These are phyloP conservation scores for Pulveroboletus frians DNA, from an alignment of 768 basidiomycete genomes.

Conservation along the genomic window DNA sequence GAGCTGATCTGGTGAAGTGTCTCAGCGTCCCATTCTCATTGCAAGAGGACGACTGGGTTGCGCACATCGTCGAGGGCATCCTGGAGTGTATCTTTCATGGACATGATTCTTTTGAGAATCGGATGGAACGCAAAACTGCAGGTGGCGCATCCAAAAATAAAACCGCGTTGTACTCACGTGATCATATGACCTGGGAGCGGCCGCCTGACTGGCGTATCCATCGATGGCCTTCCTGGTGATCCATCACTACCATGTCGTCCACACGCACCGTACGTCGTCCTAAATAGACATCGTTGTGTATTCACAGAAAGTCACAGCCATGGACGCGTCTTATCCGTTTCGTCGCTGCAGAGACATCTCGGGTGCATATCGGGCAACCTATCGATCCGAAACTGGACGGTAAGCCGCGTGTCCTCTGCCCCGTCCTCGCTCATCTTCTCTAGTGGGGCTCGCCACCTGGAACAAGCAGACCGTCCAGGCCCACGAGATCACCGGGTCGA, in stretches of 20 bases:
- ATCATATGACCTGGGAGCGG: constrained; percentile 16
- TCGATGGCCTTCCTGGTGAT: too few relatives aligned
- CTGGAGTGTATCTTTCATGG: constrained; percentile 47
- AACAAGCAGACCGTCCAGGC: constrained; percentile 56
- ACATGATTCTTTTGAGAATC: constrained; percentile 3
- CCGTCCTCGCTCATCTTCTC: background rate
- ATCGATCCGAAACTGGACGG: constrained; percentile 63
- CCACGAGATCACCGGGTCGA: constrained; percentile 66
- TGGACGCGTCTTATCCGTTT: constrained; percentile 84
- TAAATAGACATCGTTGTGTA: background rate
- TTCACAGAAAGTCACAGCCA: constrained; percentile 15
- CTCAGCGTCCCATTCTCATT: constrained; percentile 7
- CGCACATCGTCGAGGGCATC: constrained; percentile 67
- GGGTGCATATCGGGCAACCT: constrained; percentile 75
- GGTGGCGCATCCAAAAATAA: background rate
- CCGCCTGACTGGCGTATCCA: too few relatives aligned
- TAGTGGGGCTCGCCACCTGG: constrained; percentile 58
- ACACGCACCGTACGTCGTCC: constrained; percentile 46
- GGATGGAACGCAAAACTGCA: background rate
- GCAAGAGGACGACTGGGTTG: constrained; percentile 1
- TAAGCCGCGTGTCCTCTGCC: constrained; percentile 19
- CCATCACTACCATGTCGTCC: constrained; percentile 45
- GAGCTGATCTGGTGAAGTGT: constrained; percentile 54
- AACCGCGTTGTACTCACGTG: constrained; percentile 30
- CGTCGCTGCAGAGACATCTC: constrained; percentile 66